Conservation (phyloP, 306 rosid species). For the Canavalia gladiata region DNA sequence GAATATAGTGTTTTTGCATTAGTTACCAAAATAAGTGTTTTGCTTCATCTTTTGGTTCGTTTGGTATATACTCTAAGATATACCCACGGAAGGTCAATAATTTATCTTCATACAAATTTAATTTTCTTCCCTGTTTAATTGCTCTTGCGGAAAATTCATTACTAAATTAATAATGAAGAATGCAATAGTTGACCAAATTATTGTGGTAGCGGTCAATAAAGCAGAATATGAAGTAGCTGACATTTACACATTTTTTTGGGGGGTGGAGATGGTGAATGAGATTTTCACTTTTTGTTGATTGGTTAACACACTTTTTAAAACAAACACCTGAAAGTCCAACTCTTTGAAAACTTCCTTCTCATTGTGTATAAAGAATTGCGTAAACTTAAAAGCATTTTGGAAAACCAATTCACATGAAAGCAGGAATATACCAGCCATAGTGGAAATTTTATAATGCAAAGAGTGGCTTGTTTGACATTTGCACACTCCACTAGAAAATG, state of each 20-base stretch:
- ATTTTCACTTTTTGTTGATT: slow-evolving; percentile 25
- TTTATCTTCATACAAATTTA: not conserved
- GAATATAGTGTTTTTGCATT: too few species aligned
- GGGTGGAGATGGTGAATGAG: not conserved
- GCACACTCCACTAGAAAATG: slow-evolving; percentile 50
- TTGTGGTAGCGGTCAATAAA: slow-evolving; percentile 20
- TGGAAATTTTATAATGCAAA: slow-evolving; percentile 13
- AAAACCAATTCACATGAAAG: slow-evolving; percentile 11
- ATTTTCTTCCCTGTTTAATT: not conserved
- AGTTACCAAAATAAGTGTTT: not conserved
- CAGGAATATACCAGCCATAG: not conserved
- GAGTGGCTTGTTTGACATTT: slow-evolving; percentile 55
- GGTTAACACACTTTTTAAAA: not conserved
- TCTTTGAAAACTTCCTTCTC: slow-evolving; percentile 48
- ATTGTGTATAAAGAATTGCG: slow-evolving; percentile 8
- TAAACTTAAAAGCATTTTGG: slow-evolving; percentile 11
- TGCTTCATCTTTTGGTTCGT: not conserved
- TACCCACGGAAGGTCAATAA: not conserved
- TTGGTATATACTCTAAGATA: not conserved
- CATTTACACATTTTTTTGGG: not conserved
- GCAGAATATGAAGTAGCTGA: not conserved
- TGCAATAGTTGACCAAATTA: slow-evolving; percentile 21
- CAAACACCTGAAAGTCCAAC: slow-evolving; percentile 42
- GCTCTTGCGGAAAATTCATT: not conserved
- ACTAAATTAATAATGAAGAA: not conserved